Evolutionary conservation across 306 rosid genomes (phyloP), one percentile per base, ranked within the genome.

Genomic region (Canavalia gladiata): DNA sequence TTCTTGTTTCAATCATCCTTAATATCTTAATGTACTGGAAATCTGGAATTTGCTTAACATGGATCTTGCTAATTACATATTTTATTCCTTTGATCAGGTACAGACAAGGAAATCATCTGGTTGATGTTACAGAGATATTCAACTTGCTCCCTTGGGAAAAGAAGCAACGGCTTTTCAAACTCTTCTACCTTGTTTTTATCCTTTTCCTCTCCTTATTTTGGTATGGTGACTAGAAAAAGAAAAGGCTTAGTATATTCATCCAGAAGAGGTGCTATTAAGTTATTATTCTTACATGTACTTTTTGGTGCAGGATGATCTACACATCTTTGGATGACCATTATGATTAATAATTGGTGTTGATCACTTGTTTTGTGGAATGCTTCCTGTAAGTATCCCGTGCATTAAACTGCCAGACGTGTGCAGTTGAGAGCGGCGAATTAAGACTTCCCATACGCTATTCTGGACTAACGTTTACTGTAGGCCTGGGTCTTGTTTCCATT

Each of bases 51-150:
- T 83, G 70, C 74, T 58, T 63, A 33, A 35, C 74, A 42, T 46
- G 58, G 52, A 18, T 60, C 71, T 33, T 47, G 69, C 63, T 70
- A 42, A 81, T 50, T 50, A 30, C 71, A 42, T 51, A 39, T 60
- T 60, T 77, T 10, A 25, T 62, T 47, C 56, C 50, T 75, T 51
- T 79, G 68, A 82, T 47, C 78, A 95, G 99, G 89, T 95, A 91
- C 64, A 87, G 63, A 74, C 87, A 81, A 42, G 81, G 87, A 52
- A 81, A 80, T 64, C 98, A 95, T 80, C 84, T 93, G 66, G 87
- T 90, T 72, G 99, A 95, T 83, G 99, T 95, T 66, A 95, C 99
- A 7, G 98, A 95, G 97, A 90, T 95, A 85, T 95, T 95, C 92
- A 95, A 90, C 88, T 83, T 88, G 89, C 97, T 95, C 46, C 46